Conservation (phyloP, 805 yeast genomes). For the Maudiozyma saulgeensis region DNA sequence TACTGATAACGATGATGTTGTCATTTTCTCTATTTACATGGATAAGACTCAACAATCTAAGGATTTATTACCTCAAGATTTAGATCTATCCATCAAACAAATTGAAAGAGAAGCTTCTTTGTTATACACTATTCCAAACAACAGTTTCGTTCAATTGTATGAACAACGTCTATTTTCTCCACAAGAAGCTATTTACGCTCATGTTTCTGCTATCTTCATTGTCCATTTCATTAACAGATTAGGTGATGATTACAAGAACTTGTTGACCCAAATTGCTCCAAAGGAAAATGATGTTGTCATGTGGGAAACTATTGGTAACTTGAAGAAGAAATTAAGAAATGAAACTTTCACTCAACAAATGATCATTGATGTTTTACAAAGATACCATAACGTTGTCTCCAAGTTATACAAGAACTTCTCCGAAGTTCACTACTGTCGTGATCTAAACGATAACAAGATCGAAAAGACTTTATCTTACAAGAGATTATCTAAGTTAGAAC, state of each 20-base stretch:
- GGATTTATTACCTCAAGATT: slow-evolving; percentile 23
- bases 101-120: slow-evolving; percentile 90
- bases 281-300: slow-evolving; percentile 51
- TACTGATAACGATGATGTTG: slow-evolving; percentile 57
- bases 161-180: slow-evolving; percentile 71
- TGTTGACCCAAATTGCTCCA: slow-evolving; percentile 54
- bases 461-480: slow-evolving; percentile 80
- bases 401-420: slow-evolving; percentile 88
- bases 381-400: slow-evolving; percentile 62
- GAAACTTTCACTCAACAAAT: slow-evolving; percentile 87
- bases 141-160: slow-evolving; percentile 66
- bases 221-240: slow-evolving; percentile 90
- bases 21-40: slow-evolving; percentile 80
- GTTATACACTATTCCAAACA: slow-evolving; percentile 83
- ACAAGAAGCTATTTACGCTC: slow-evolving; percentile 92
- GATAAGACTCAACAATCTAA: slow-evolving; percentile 45
- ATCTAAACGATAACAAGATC: slow-evolving; percentile 30
- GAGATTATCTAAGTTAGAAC: slow-evolving; percentile 68
- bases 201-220: slow-evolving; percentile 84
- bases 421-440: slow-evolving; percentile 71
- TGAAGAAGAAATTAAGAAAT: slow-evolving; percentile 82
- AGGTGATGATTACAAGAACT: slow-evolving; percentile 77
- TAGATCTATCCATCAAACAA: slow-evolving; percentile 73
- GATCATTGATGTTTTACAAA: slow-evolving; percentile 65
- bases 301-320: slow-evolving; percentile 61